Base-by-base conservation (phyloP, 106 monocot genomes). In the Acorus calamus region DNA sequence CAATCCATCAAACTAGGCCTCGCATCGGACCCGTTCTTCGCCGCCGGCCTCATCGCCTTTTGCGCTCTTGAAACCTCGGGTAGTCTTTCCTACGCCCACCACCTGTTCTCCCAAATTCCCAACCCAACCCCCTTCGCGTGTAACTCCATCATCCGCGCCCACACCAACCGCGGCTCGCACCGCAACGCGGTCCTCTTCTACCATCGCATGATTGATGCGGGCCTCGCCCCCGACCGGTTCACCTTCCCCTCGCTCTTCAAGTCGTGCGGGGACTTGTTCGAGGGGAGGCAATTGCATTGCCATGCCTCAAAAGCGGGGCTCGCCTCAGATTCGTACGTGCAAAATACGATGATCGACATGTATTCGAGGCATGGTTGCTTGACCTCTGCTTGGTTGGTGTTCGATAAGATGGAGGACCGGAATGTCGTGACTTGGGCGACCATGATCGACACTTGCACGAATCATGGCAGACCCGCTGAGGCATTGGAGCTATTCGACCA, bases 181-280 rank as follows among this genome's bases (percentile, higher is more conserved):
- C 7, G 5, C n/a, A 11, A 52, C 4, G 62, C 62, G 46, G 41
- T 73, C 42, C 9, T 9, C 52, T 51, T 68, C 59, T 67, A 57
- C 58, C 11, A 44, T 5, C 2, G 49, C 0, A 9, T 72, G 4
- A 13, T 72, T 41, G 4, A 52, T 2, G 0, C 2, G 2, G 68
- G 13, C 9, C 4, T n/a, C 46, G 11, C 47, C 13, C 72, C 78
- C 7, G 63, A 78, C n/a, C 62, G 12, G n/a, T 73, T 58, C 68
- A 57, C 73, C 3, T 57, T 62, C 49, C 66, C 77, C 14, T 77
- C 61, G 2, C 61, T 77, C 3, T 61, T 77, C 45, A 67, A 71
- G 44, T 60, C 50, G 10, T 66, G 71, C 14, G 6, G 42, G 0
- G 3, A 8, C 56, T 9, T 67, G 12, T 12, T 14, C 2, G 53